Conservation (phyloP, 2,329 filamentous ascomycete species). For the Colletotrichum lini region DNA sequence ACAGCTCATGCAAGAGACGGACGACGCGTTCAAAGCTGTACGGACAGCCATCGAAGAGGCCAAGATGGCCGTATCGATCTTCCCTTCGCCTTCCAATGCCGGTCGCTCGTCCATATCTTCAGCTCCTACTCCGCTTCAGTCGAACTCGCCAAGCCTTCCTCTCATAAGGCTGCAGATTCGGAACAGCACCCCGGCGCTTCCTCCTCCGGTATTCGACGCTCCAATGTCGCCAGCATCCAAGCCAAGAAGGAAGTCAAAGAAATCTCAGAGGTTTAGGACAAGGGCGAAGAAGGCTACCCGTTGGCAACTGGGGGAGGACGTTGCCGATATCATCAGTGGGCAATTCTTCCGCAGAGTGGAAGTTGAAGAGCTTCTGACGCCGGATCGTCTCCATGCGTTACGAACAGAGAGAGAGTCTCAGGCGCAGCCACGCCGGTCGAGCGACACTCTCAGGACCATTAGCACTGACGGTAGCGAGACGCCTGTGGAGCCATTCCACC, state of each 20-base stretch:
- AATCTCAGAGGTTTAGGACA: conserved; percentile 45
- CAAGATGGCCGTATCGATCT: conserved; percentile 47
- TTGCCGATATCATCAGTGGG: conserved; percentile 69
- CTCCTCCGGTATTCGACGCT: conserved; percentile 47
- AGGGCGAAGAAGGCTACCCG: conserved; percentile 54
- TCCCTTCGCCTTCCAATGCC: conserved; percentile 1
- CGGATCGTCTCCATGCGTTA: conserved; percentile 53
- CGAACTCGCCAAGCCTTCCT: conserved; percentile 12
- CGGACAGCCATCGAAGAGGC: conserved; percentile 58
- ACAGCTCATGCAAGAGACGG: conserved; percentile 64
- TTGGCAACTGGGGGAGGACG: conserved; percentile 70
- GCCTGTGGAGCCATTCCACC: conserved; percentile 64
- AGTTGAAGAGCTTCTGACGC: conserved; percentile 72
- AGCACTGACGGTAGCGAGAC: conserved; percentile 54
- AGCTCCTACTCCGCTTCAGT: conserved; percentile 42
- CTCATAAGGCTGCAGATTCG: conserved; percentile 45
- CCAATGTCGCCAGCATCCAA: conserved; percentile 52
- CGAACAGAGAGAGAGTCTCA: conserved; percentile 51
- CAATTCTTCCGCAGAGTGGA: conserved; percentile 70
- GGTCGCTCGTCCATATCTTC: conserved; percentile 7
- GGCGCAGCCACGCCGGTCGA: conserved; percentile 46
- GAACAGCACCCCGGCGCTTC: conserved; percentile 44
- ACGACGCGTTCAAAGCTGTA: conserved; percentile 65
- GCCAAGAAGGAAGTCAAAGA: conserved; percentile 59
- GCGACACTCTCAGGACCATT: conserved; percentile 48